Percentiles rank a stretch among this genome's conserved stretches.
Conservation (phyloP, 2,329 filamentous ascomycete genomes). For the Diaporthe sp. region DNA sequence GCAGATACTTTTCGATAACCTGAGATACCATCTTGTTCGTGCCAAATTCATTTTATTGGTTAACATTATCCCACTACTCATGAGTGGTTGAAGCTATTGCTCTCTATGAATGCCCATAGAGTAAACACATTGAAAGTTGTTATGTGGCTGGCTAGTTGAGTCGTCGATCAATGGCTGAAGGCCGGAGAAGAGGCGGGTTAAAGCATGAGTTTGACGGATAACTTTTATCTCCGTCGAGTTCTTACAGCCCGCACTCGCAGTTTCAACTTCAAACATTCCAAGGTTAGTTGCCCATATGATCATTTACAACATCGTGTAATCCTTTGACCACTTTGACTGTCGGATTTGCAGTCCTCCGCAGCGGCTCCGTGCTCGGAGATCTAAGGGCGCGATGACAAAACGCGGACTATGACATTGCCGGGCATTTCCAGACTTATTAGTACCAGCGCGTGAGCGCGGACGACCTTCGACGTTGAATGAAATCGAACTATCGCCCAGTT, state of each 20-base stretch:
- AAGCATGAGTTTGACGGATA: not conserved
- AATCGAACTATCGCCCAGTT: not conserved
- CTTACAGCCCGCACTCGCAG: not conserved
- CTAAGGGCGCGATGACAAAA: not conserved
- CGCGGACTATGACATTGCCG: slow-evolving; percentile 18
- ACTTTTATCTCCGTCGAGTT: not conserved
- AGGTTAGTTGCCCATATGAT: not conserved
- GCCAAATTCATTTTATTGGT: not conserved
- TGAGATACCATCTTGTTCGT: not conserved
- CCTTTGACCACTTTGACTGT: not conserved
- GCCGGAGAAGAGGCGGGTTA: not conserved
- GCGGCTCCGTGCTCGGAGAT: slow-evolving; percentile 20
- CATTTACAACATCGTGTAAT: not conserved
- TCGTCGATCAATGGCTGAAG: no score
- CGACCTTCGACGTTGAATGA: accelerated
- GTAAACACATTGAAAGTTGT: not conserved
- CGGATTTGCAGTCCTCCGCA: slow-evolving; percentile 13
- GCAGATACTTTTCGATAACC: not conserved
- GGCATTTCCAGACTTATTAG: not conserved
- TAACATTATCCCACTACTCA: not conserved
- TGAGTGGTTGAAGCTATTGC: not conserved
- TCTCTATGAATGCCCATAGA: not conserved
- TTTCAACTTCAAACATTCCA: not conserved
- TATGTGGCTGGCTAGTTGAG: not conserved
- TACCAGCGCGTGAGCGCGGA: not conserved